Conservation (phyloP, 257 asterid species). For the Echium plantagineum region DNA sequence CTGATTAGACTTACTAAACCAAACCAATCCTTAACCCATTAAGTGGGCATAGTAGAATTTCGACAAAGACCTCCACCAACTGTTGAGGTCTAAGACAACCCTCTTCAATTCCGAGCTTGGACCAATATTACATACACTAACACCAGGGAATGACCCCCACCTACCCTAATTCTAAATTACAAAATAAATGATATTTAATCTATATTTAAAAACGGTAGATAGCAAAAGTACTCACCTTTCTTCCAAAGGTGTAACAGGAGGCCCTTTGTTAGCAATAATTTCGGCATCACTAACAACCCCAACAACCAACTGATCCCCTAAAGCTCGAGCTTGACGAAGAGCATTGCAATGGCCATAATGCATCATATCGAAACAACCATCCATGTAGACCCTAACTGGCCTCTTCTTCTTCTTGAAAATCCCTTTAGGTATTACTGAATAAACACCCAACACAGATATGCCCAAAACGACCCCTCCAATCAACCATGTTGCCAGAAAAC, state of each 20-base stretch:
- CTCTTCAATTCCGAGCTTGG: too few species aligned
- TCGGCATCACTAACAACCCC: conserved; percentile 96
- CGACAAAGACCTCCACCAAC: too few species aligned
- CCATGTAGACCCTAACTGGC: conserved; percentile 92
- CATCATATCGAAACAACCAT: conserved; percentile 98
- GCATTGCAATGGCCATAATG: conserved; percentile 99
- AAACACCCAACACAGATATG: conserved; percentile 48
- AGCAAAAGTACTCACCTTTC: conserved; percentile 46
- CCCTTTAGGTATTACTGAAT: conserved; percentile 11
- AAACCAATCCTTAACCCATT: too few species aligned
- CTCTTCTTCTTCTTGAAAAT: conserved; percentile 45
- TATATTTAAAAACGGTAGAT: too few species aligned
- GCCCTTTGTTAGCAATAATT: conserved; percentile 81
- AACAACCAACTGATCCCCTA: conserved; percentile 88
- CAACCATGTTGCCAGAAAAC: conserved; percentile 46
- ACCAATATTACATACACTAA: too few species aligned
- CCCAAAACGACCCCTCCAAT: conserved; percentile 70
- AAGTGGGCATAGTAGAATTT: too few species aligned
- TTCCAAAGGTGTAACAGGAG: conserved; percentile 85
- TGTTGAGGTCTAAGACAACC: too few species aligned
- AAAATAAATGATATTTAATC: too few species aligned
- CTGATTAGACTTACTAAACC: too few species aligned
- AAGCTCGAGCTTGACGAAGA: conserved; percentile 96
- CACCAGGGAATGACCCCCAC: too few species aligned
- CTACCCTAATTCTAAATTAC: too few species aligned